phyloP scores from a whole-genome alignment of 2,329 filamentous ascomycete species.

The Aspergillus fructus region DNA sequence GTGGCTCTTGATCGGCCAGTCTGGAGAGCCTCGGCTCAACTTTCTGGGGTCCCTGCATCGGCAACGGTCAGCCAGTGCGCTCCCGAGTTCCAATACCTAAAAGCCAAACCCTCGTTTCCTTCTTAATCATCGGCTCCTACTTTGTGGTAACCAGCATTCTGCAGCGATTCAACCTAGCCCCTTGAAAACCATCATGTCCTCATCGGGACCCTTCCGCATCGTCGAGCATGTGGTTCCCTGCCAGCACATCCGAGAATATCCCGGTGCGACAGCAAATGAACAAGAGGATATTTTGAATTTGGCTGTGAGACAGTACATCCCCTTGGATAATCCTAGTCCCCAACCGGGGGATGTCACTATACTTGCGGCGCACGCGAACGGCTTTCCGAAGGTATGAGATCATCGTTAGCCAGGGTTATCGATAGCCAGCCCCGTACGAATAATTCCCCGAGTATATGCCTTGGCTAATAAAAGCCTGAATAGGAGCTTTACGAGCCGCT shows the following conservation, averaged over 20 bases:
- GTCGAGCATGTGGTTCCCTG: conserved; percentile 71
- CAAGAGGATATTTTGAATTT: conserved; percentile 75
- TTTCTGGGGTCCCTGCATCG: neutral
- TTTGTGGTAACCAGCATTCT: neutral
- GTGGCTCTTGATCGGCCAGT: neutral
- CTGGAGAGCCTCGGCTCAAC: conserved; percentile 12
- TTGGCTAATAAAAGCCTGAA: conserved; percentile 5
- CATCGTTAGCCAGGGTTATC: neutral
- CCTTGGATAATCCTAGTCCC: conserved; percentile 66
- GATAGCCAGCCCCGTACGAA: neutral
- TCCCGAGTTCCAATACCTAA: conserved; percentile 5
- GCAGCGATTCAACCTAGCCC: too few relatives aligned
- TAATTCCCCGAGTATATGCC: neutral
- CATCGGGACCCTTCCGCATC: conserved; percentile 58
- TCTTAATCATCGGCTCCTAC: neutral
- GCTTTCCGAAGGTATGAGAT: conserved; percentile 73
- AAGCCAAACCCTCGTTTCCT: conserved; percentile 1
- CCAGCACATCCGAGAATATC: conserved; percentile 80
- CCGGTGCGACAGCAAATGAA: conserved; percentile 66
- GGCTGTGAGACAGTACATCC: conserved; percentile 84
- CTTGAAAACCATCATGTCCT: conserved; percentile 28
- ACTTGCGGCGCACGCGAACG: conserved; percentile 85
- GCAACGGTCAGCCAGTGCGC: conserved; percentile 4
- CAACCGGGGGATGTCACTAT: conserved; percentile 78
- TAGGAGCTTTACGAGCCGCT: conserved; percentile 90